phyloP scores from a whole-genome alignment of 2,329 filamentous ascomycete species.

The Colletotrichum agaves region DNA sequence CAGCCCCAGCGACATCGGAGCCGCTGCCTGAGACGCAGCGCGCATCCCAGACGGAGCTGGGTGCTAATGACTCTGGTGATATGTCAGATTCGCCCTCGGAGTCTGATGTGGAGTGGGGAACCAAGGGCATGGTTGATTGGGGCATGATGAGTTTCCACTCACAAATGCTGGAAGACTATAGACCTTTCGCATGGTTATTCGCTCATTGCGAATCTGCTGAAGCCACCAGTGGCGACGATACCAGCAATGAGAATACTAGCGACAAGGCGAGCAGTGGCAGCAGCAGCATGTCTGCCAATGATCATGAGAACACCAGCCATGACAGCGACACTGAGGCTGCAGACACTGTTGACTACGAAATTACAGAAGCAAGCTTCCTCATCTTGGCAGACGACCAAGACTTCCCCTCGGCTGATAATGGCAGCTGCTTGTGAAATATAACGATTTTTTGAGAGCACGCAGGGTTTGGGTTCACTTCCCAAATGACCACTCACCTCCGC shows the following conservation, averaged over 20 bases:
- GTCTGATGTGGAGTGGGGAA: constrained; percentile 17
- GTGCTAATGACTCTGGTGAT: not conserved
- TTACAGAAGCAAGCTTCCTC: constrained; percentile 6
- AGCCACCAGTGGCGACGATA: not conserved
- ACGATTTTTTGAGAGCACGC: not conserved
- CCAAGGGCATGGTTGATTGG: constrained; percentile 8
- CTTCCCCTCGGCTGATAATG: constrained; percentile 23
- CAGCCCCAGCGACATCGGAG: too few species aligned
- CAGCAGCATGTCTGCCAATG: not conserved
- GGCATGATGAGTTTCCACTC: constrained; percentile 20
- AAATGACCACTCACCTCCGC: not conserved
- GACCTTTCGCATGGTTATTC: not conserved
- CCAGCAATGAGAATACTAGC: not conserved
- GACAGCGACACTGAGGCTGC: too few species aligned
- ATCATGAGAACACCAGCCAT: not conserved
- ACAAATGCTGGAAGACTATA: not conserved
- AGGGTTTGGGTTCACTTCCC: not conserved
- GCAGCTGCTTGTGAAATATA: constrained; percentile 1
- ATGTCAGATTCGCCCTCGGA: not conserved
- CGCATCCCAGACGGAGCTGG: not conserved
- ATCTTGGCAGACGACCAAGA: constrained; percentile 4
- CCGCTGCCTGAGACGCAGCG: not conserved
- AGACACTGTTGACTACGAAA: not conserved
- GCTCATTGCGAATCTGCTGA: not conserved
- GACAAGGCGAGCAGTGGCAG: not conserved